Base-by-base conservation (phyloP, 2,329 filamentous ascomycete genomes). In the Curvularia hawaiiensis region DNA sequence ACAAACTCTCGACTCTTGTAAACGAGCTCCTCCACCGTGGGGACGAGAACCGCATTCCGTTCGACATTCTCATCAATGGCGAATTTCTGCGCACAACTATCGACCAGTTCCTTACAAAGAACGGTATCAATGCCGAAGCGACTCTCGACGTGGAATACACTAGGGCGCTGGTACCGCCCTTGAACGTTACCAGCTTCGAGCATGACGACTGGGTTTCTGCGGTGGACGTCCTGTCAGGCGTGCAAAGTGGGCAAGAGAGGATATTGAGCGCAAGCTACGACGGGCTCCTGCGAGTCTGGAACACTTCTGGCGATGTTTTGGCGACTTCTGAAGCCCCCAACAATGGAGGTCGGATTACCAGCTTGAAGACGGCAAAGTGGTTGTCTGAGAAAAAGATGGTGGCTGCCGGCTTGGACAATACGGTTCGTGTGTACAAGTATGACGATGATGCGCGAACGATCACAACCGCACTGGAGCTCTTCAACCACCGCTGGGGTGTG, bases 131-230 rank as follows among this genome's bases (percentile, higher is more conserved):
- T 20, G 86, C 92, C 41, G 95, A 99, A 80, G 90, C 89, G 4
- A 94, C 90, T 4, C 80, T 99, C 51, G 90, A 89, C 35, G 84
- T 99, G 56, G 93, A 98, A 80, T 99, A 98, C 78, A 92, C 97
- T 35, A 89, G 92, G 69, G 95, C 92, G 62, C 81, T 97, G 66
- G 87, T 97, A 59, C 95, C 95, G 8, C 95, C 95, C 18, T 83
- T 90, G 35, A 94, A 95, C 75, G 88, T 96, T 67, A 90, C 92
- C 12, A 95, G 90, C 72, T 99, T 97, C 75, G 89, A 97, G 79
- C 94, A 99, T 76, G 93, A 99, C 72, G 95, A 98, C 77, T 99
- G 95, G 95, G 90, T 99, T 48, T 91, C 91, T 74, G 85, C 86
- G 26, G 87, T 98, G 26, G 92, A 97, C 75, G 85, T 96, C 4